These are phyloP conservation scores for Pyrenophora graminea DNA, from an alignment of 2,329 filamentous ascomycete species.

Conservation along the genomic window DNA sequence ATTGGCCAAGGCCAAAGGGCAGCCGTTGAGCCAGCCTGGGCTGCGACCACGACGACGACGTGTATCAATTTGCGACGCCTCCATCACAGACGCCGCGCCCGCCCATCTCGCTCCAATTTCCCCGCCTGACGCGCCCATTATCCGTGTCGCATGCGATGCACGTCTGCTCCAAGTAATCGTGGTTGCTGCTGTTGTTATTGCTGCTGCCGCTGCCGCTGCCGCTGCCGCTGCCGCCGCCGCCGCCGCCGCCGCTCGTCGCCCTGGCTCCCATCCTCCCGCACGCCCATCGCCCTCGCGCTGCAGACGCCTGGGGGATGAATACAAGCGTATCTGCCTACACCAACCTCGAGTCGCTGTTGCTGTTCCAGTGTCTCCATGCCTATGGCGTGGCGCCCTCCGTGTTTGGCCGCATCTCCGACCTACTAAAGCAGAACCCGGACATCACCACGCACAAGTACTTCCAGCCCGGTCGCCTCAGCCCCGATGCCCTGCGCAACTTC, in stretches of 20 bases:
- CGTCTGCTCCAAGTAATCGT: constrained; percentile 28
- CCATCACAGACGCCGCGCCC: constrained; percentile 16
- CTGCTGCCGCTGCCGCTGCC: too few species aligned
- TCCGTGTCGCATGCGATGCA: constrained; percentile 26
- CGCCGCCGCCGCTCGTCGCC: constrained; percentile 27
- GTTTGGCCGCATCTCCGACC: constrained; percentile 73
- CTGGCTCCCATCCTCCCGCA: constrained; percentile 44
- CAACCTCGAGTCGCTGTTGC: constrained; percentile 80
- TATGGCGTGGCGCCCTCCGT: constrained; percentile 67
- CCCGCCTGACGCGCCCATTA: constrained; percentile 19
- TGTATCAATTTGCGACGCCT: constrained; percentile 12
- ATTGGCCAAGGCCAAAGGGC: constrained; percentile 7
- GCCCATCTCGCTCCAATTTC: constrained; percentile 23
- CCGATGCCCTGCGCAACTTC: constrained; percentile 77
- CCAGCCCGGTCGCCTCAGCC: constrained; percentile 73
- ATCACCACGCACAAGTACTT: constrained; percentile 72
- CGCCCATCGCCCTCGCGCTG: constrained; percentile 36
- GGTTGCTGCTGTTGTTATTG: too few species aligned
- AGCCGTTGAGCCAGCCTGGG: constrained; percentile 5
- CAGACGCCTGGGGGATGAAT: constrained; percentile 56
- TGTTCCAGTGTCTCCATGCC: constrained; percentile 77
- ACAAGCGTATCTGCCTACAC: constrained; percentile 70
- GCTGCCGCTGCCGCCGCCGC: too few species aligned
- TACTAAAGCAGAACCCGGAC: constrained; percentile 73
- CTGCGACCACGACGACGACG: constrained; percentile 10